A percentile compares a stretch with the other conserved stretches of the same genome.
phyloP scores from a whole-genome alignment of 352 stramenopile species.

The Pythium angustatum region DNA sequence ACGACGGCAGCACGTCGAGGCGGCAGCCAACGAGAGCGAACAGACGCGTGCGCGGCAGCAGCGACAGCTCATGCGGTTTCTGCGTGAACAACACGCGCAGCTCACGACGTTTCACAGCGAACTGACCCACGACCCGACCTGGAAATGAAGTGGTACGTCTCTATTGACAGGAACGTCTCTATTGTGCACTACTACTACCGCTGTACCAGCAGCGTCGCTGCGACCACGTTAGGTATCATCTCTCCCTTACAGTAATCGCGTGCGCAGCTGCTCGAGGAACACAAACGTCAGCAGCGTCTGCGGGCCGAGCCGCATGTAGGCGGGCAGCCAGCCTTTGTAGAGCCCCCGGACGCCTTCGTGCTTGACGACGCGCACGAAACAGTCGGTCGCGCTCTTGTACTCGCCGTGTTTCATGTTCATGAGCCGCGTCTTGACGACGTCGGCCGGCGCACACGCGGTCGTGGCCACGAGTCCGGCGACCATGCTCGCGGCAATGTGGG shows the following conservation, averaged over 20 bases:
- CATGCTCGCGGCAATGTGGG: slow-evolving; percentile 75
- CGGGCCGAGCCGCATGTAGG: slow-evolving; percentile 81
- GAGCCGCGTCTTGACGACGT: slow-evolving; percentile 81
- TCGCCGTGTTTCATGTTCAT: slow-evolving; percentile 86
- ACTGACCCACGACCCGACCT: slow-evolving; percentile 26
- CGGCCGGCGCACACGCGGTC: slow-evolving; percentile 72
- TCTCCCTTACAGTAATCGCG: slow-evolving; percentile 61
- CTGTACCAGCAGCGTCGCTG: too few species aligned
- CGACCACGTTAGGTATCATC: too few species aligned
- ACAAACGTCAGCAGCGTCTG: slow-evolving; percentile 87
- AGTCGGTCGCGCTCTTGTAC: slow-evolving; percentile 80
- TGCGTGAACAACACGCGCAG: slow-evolving; percentile 24
- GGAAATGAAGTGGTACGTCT: slow-evolving; percentile 16
- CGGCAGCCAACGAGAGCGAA: slow-evolving; percentile 10
- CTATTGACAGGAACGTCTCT: neutral
- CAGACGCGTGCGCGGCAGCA: slow-evolving; percentile 15
- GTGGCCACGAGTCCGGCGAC: slow-evolving; percentile 76
- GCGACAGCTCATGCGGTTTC: slow-evolving; percentile 13
- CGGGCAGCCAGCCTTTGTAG: slow-evolving; percentile 84
- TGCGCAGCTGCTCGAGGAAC: slow-evolving; percentile 81
- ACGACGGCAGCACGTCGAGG: slow-evolving; percentile 15
- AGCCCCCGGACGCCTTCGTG: slow-evolving; percentile 73
- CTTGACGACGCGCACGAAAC: slow-evolving; percentile 77
- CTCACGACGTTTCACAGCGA: slow-evolving; percentile 24
- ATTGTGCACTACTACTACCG: too few species aligned